These are phyloP conservation scores for Geotrichum cucujoidarum DNA, from an alignment of 1,139 yeast species.

Conservation along the genomic window DNA sequence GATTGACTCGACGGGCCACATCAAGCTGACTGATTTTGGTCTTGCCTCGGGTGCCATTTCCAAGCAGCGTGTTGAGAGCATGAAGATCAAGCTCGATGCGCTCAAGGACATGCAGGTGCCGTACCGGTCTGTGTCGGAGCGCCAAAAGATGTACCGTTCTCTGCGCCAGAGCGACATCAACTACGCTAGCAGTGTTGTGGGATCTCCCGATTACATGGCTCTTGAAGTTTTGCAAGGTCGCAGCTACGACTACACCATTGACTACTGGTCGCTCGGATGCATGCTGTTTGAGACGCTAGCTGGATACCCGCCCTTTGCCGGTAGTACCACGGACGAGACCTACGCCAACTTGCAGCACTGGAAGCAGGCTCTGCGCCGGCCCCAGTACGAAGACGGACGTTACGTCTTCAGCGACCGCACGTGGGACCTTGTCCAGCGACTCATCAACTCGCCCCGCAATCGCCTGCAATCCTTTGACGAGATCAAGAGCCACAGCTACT, in stretches of 20 bases:
- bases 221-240: constrained; percentile 93
- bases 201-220: constrained; percentile 99
- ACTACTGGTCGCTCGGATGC: constrained; percentile 98
- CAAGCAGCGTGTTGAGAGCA: constrained; percentile 86
- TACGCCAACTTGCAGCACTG: constrained; percentile 90
- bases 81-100: constrained; percentile 78
- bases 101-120: constrained; percentile 66
- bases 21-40: constrained; percentile 95
- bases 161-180: constrained; percentile 61
- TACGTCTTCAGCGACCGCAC: constrained; percentile 94
- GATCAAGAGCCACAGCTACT: constrained; percentile 73
- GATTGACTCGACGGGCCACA: constrained; percentile 91
- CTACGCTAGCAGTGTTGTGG: constrained; percentile 92
- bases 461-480: constrained; percentile 77
- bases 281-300: constrained; percentile 87
- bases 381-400: constrained; percentile 86
- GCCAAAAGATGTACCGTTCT: constrained; percentile 78
- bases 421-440: constrained; percentile 73
- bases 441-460: constrained; percentile 73
- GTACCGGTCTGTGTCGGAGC: constrained; percentile 69
- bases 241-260: constrained; percentile 91
- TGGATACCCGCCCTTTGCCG: constrained; percentile 96
- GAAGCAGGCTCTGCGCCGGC: constrained; percentile 83
- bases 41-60: constrained; percentile 95
- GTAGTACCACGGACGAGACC: constrained; percentile 89